Base-by-base conservation (phyloP, 148 eudicot species). In the Cornus kousa region DNA sequence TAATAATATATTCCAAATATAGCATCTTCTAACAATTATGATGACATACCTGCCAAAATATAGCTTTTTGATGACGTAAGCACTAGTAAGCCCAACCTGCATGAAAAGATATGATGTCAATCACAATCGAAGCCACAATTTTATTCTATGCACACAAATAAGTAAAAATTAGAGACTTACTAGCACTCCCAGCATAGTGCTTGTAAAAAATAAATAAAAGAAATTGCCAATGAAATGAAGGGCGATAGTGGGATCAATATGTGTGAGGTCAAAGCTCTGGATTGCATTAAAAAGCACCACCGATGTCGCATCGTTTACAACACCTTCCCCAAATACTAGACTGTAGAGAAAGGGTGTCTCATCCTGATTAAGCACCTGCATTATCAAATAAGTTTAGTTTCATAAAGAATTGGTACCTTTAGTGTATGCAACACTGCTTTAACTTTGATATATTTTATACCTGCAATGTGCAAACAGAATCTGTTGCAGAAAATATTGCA, bases 401-500 rank as follows among this genome's bases (percentile, higher is more conserved):
- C 35, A 32, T 73, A 37, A 5, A 48, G 79, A 19, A 31, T 73
- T 73, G 16, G 73, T n/a, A 31, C 8, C 67, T 74, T 66, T 14
- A 53, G 32, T 78, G 46, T 62, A 66, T 23, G 31, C 77, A 22
- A 80, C 76, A 71, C 76, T 75, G 22, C 57, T 72, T 76, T 40
- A 43, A 66, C 59, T 72, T 39, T 14, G 37, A 53, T 48, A 69
- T 70, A 64, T 62, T 72, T 83, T 72, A n/a, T 78, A 87, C 97
- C 92, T 90, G 97, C 77, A 92, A 88, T 16, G 96, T 92, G 90
- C 93, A 92, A 79, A 92, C 96, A 53, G 96, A 92, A 79, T 92
- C 96, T n/a, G 97, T 92, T 69, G 94, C 94, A 74, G 94, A 91
- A 68, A 91, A 93, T 82, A 93, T 91, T 13, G 94, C 94, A 72